Conservation (phyloP, 352 stramenopile genomes). For the Phytophthora citrophthora region DNA sequence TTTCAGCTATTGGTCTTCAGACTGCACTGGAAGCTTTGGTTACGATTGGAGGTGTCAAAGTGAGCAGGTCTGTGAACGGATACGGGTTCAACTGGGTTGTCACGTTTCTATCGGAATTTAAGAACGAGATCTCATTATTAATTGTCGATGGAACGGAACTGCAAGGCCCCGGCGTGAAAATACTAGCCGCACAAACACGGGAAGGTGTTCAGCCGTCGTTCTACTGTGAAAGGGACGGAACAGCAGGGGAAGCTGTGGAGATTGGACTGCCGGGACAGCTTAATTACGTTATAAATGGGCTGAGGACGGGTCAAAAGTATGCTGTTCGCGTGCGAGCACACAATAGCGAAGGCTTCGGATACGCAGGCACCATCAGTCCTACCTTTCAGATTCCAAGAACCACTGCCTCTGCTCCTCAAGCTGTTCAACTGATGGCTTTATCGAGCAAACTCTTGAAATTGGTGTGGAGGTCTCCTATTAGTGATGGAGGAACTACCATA, state of each 20-base stretch:
- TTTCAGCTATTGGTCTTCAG: slow-evolving; percentile 84
- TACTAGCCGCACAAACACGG: slow-evolving; percentile 74
- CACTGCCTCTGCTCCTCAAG: slow-evolving; percentile 39
- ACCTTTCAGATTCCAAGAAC: slow-evolving; percentile 64
- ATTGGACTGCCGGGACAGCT: slow-evolving; percentile 38
- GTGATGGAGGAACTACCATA: slow-evolving; percentile 77
- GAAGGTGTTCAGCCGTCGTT: slow-evolving; percentile 71
- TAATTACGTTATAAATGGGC: slow-evolving; percentile 45
- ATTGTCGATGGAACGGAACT: slow-evolving; percentile 92
- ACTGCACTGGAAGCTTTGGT: slow-evolving; percentile 88
- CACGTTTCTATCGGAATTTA: slow-evolving; percentile 92
- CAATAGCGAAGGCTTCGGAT: slow-evolving; percentile 69
- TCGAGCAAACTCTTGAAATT: slow-evolving; percentile 84
- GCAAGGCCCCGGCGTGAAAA: slow-evolving; percentile 88
- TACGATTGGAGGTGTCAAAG: slow-evolving; percentile 89
- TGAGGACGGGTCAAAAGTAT: slow-evolving; percentile 71
- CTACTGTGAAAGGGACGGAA: slow-evolving; percentile 77
- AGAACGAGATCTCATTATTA: slow-evolving; percentile 80
- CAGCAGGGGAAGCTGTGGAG: slow-evolving; percentile 37
- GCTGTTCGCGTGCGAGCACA: slow-evolving; percentile 66
- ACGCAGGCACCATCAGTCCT: slow-evolving; percentile 50
- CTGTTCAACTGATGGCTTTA: slow-evolving; percentile 56
- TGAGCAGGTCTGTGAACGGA: slow-evolving; percentile 89
- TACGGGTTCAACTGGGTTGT: slow-evolving; percentile 97
- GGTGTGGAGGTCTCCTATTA: slow-evolving; percentile 64